Percentiles rank a stretch among this genome's conserved stretches.
phyloP scores from a whole-genome alignment of 768 basidiomycete species.

The Pulveroboletus sp. region DNA sequence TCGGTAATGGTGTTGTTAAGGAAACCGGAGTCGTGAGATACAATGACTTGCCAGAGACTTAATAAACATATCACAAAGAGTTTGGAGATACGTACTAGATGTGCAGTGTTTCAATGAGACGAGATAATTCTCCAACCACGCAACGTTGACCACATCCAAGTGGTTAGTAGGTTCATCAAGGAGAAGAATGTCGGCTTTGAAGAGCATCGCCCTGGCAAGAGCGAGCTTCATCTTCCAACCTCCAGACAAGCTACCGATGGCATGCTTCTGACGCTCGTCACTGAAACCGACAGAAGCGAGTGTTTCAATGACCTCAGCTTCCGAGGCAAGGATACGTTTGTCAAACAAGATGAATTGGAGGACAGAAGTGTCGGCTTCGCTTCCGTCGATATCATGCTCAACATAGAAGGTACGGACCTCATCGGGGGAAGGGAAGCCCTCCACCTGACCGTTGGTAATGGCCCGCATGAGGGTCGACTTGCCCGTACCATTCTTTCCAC shows the following conservation, averaged over 20 bases:
- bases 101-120: conserved; percentile 85
- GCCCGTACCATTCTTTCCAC: conserved; percentile 98
- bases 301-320: conserved; percentile 72
- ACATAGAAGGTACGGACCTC: conserved; percentile 99
- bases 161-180: conserved; percentile 98
- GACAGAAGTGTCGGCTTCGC: conserved; percentile 87
- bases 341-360: conserved; percentile 84
- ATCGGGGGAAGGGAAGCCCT: conserved; percentile 96
- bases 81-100: conserved; percentile 57
- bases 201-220: conserved; percentile 93
- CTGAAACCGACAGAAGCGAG: conserved; percentile 90
- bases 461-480: conserved; percentile 94
- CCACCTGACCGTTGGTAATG: conserved; percentile 93
- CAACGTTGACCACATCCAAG: conserved; percentile 95
- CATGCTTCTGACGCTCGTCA: conserved; percentile 76
- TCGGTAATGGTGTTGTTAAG: conserved; percentile 98
- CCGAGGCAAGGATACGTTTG: conserved; percentile 68
- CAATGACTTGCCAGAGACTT: conserved; percentile 60
- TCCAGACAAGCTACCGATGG: conserved; percentile 91
- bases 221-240: conserved; percentile 99
- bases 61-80: conserved; percentile 3
- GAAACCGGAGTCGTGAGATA: conserved; percentile 97
- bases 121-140: conserved; percentile 96
- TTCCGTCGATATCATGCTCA: conserved; percentile 98
- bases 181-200: conserved; percentile 95